Conservation (phyloP, 148 eudicot species). For the Talinum fruticosum region DNA sequence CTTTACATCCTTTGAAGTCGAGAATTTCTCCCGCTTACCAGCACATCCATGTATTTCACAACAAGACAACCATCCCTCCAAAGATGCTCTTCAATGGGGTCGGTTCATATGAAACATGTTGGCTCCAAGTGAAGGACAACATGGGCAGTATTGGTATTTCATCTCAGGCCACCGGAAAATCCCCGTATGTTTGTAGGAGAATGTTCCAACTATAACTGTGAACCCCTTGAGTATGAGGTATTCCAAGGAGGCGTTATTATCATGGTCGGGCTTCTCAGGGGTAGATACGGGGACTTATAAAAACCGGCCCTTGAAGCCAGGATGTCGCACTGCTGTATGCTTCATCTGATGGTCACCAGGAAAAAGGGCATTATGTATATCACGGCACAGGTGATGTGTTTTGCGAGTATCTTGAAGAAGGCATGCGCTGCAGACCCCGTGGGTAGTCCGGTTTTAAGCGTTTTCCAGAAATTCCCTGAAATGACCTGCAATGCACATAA, state of each 20-base stretch:
- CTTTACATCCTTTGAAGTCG: background rate
- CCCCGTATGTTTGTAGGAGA: background rate
- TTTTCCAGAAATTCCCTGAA: constrained; percentile 52
- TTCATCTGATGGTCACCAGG: background rate
- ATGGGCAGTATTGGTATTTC: background rate
- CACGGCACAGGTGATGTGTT: constrained; percentile 41
- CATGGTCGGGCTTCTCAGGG: background rate
- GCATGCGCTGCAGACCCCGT: constrained; percentile 49
- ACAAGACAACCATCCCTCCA: background rate
- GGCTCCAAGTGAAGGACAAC: background rate
- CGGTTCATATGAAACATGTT: background rate
- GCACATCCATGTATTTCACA: background rate
- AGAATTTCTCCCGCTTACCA: background rate
- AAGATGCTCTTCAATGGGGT: background rate
- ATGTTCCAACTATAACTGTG: background rate
- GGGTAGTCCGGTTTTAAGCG: constrained; percentile 57
- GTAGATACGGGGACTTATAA: background rate
- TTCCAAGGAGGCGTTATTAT: background rate
- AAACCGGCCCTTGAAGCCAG: background rate
- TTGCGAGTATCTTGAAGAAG: constrained; percentile 55
- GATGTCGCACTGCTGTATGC: background rate
- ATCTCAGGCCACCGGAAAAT: background rate
- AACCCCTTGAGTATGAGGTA: background rate
- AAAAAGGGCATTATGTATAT: background rate
- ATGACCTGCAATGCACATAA: constrained; percentile 36